phyloP scores from a whole-genome alignment of 768 basidiomycete genomes.

The Suillus spraguei region DNA sequence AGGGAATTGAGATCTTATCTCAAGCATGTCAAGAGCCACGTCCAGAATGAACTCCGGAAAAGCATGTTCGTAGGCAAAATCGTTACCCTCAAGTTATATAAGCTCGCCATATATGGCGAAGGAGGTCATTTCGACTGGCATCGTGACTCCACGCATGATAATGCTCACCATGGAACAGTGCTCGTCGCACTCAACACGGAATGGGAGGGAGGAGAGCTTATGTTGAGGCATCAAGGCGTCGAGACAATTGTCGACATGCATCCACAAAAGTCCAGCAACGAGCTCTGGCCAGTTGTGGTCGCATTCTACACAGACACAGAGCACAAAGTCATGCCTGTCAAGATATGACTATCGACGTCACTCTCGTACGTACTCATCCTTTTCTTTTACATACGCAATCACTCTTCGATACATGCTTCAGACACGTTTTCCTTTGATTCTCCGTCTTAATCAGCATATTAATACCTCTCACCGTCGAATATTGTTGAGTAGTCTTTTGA shows the following conservation, averaged over 20 bases:
- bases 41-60: not conserved
- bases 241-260: not conserved
- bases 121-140: constrained; percentile 6
- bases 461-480: too few relatives aligned
- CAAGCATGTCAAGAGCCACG: fast-evolving
- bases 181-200: not conserved
- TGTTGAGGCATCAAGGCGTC: not conserved
- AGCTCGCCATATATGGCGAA: not conserved
- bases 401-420: too few relatives aligned
- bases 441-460: too few relatives aligned
- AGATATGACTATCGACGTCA: too few relatives aligned
- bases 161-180: not conserved
- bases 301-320: constrained; percentile 1
- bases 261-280: not conserved
- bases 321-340: constrained; percentile 5
- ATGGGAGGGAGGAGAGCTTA: constrained; percentile 1
- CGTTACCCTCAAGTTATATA: not conserved
- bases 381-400: too few relatives aligned
- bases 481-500: too few relatives aligned
- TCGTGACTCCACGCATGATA: not conserved
- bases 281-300: not conserved
- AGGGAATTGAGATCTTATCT: not conserved
- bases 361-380: too few relatives aligned
- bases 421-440: too few relatives aligned
- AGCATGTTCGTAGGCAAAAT: not conserved